These are phyloP conservation scores for Kwoniella shivajii DNA, from an alignment of 1,284 basidiomycete species.

Conservation along the genomic window DNA sequence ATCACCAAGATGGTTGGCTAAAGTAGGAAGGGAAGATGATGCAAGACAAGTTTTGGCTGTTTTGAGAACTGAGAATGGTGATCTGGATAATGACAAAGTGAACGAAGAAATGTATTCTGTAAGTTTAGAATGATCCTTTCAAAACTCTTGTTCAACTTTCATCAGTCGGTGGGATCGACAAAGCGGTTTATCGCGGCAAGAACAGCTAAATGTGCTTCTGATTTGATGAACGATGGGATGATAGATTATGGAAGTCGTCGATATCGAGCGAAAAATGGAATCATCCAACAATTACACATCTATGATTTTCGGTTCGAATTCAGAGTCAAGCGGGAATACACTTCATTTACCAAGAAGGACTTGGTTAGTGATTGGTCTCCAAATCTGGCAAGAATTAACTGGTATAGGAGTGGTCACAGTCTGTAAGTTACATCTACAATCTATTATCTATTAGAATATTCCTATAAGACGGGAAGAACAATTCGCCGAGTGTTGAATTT, in stretches of 20 bases:
- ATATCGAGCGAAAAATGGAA: slow-evolving; percentile 16
- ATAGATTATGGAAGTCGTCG: slow-evolving; percentile 30
- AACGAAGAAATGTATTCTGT: slow-evolving; percentile 14
- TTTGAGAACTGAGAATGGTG: slow-evolving; percentile 19
- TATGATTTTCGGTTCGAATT: slow-evolving; percentile 29
- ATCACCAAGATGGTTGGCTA: slow-evolving; percentile 38
- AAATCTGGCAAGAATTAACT: slow-evolving; percentile 44
- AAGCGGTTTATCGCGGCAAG: no score
- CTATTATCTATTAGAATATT: no score
- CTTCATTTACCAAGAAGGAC: slow-evolving; percentile 2
- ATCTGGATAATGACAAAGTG: slow-evolving; percentile 19
- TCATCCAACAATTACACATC: slow-evolving; percentile 22
- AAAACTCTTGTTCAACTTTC: no score
- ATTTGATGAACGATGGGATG: slow-evolving; percentile 7
- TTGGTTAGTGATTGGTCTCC: slow-evolving; percentile 40
- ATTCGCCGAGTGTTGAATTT: not conserved
- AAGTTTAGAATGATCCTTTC: slow-evolving; percentile 1
- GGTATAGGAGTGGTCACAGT: slow-evolving; percentile 43
- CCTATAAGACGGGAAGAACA: not conserved
- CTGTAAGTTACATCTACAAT: slow-evolving; percentile 23
- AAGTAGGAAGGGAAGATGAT: slow-evolving; percentile 36
- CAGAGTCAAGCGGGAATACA: not conserved
- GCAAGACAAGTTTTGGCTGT: slow-evolving; percentile 31
- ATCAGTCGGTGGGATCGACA: no score
- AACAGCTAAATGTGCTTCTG: not conserved